Evolutionary conservation across 1,284 basidiomycete genomes (phyloP), one percentile per base, ranked within the genome.

Genomic region (Trichosporon coremiiforme): DNA sequence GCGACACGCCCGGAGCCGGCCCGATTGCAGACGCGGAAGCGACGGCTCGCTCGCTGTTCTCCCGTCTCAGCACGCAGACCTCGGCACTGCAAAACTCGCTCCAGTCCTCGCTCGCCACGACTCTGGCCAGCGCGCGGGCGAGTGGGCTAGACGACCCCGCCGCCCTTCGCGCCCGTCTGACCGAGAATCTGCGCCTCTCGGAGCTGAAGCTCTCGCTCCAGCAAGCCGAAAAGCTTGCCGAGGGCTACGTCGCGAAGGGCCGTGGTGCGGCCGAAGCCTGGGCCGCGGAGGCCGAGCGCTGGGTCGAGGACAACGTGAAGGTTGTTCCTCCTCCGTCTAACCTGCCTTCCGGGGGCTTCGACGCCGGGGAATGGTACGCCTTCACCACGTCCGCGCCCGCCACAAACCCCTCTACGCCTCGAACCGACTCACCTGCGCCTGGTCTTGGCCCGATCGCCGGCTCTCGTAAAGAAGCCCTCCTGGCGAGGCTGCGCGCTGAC

Each of bases 311-410:
- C n/a, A 93, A 93, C 12, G 92, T 97, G 75, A 92, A 92, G 79
- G 90, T 97, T 66, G 86, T 97, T 9, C 94, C 94, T 0, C 94
- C 94, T 0, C 89, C 91, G 57, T 87, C 86, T 47, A 83, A 78
- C 7, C 79, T 78, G 8, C 87, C 86, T 2, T 77, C 90, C 41
- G 79, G 88, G 63, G 70, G 70, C 1, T 93, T 91, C 91, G 91
- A 94, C 80, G 92, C 91, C 0, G 85, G 88, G n/a, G 91, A 94
- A 78, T 87, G 93, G 77, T 94, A 92, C 88, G 88, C 90, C 84
- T 38, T 85, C 84, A 69, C 79, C 79, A 53, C 47, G 4, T 75
- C 79, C 64, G 45, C 73, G 1, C 64, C 68, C 13, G 25, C 41
- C 2, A 45, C 41, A 7, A 7, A 7, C 15, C 41, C 41, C 17